Percentiles rank a stretch among this genome's conserved stretches.
phyloP scores from a whole-genome alignment of 352 stramenopile genomes.

The Pseudoperonospora humuli region DNA sequence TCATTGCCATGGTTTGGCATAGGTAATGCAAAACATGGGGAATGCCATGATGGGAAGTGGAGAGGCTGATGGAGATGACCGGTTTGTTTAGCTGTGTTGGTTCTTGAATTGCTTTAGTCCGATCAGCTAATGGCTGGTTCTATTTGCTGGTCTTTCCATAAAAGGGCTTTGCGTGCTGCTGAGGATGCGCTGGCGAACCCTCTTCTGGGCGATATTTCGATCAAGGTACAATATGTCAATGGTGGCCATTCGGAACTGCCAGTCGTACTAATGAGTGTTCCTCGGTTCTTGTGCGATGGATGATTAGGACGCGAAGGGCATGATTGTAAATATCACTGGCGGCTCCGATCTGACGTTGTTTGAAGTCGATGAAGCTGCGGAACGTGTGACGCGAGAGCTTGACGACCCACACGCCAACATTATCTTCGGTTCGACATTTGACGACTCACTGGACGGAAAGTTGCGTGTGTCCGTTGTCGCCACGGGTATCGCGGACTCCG shows the following conservation, averaged over 20 bases:
- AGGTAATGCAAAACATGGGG: constrained; percentile 85
- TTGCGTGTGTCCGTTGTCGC: constrained; percentile 82
- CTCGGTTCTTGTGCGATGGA: neutral
- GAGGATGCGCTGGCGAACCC: constrained; percentile 83
- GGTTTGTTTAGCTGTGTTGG: constrained; percentile 20
- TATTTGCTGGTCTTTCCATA: constrained; percentile 1
- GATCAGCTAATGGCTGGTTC: constrained; percentile 3
- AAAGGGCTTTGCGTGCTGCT: constrained; percentile 65
- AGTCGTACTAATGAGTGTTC: neutral
- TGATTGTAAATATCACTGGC: constrained; percentile 94
- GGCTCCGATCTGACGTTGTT: constrained; percentile 91
- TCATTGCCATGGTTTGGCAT: neutral
- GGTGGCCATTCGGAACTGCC: neutral
- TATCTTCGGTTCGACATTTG: constrained; percentile 84
- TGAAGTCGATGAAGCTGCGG: constrained; percentile 84
- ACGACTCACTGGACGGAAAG: constrained; percentile 73
- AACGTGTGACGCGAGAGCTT: constrained; percentile 82
- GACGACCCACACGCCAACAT: constrained; percentile 85
- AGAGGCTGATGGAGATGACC: constrained; percentile 86
- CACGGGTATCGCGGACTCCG: constrained; percentile 75
- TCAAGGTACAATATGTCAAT: constrained; percentile 41
- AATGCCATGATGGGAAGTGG: constrained; percentile 90
- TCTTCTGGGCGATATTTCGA: constrained; percentile 84
- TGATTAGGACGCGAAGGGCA: constrained; percentile 77
- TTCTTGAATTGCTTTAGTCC: neutral